Evolutionary conservation across 108 stramenopile species (phyloP).

Genomic region (Cylindrotheca fusiformis): DNA sequence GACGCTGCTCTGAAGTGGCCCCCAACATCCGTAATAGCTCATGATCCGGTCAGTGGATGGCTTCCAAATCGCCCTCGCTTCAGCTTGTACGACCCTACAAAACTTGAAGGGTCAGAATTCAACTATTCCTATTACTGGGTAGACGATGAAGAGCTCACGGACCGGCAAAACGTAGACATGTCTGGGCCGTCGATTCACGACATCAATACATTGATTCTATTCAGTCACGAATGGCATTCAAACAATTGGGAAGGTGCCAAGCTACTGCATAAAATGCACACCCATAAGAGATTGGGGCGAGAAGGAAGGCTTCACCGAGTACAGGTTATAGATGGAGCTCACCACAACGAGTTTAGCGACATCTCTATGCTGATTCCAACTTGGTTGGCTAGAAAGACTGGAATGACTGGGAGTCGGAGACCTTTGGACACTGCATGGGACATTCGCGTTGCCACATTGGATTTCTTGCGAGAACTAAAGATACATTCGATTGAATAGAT

Average conservation of each 20-base stretch:
- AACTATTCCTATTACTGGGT: conserved; percentile 15
- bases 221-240: conserved; percentile 36
- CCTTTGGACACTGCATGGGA: conserved; percentile 44
- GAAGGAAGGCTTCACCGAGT: conserved; percentile 20
- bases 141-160: conserved; percentile 8
- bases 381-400: conserved; percentile 42
- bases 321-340: conserved; percentile 25
- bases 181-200: conserved; percentile 21
- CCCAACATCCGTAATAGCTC: conserved; percentile 39
- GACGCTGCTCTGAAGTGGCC: conserved; percentile 41
- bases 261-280: conserved; percentile 31
- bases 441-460: conserved; percentile 12
- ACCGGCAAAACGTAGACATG: background rate
- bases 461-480: background rate
- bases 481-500: background rate
- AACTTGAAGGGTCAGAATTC: conserved; percentile 3
- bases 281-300: conserved; percentile 29
- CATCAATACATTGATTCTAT: conserved; percentile 35
- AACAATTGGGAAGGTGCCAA: conserved; percentile 39
- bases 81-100: conserved; percentile 26
- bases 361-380: conserved; percentile 43
- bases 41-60: conserved; percentile 67
- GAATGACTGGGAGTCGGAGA: conserved; percentile 34
- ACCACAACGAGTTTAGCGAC: conserved; percentile 61
- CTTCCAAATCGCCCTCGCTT: conserved; percentile 42